Base-by-base conservation (phyloP, 345 rosid genomes). In the Citropsis articulata region DNA sequence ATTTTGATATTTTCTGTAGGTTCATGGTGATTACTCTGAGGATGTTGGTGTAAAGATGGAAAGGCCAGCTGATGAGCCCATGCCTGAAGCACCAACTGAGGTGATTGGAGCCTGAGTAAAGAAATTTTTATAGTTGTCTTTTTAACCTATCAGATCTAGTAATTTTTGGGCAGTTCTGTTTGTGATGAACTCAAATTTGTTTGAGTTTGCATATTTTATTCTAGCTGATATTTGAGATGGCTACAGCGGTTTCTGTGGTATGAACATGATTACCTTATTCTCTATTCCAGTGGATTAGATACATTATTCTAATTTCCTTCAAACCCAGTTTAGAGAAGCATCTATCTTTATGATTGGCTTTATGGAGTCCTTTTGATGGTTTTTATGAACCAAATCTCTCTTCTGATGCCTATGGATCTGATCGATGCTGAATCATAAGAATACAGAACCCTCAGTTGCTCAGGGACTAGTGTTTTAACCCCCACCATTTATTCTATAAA, bases 31-130 rank as follows among this genome's bases (percentile, higher is more conserved):
- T 77, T 85, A 85, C 76, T 85, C 97, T 0, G 98, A 93, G 42
- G 98, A 94, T 89, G 86, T 93, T 71, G 97, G 98, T 55, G 83
- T 87, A 61, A 93, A 93, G 86, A 64, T 94, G 67, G 98, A 93
- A 4, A 89, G 98, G 89, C 90, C 97, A 0, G 97, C 88, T 9
- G 98, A 94, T 22, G 98, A 94, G 79, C 66, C 89, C 1, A 77
- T 85, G 76, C 89, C 83, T 0, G 98, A 94, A 81, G 92, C 75
- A 30, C 76, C 93, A 70, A 79, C 89, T 19, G 97, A 89, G 67
- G 81, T 87, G 63, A 79, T 91, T 38, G 94, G 89, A 82, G 92
- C 92, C 76, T 91, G 77, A 82, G 60, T 57, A 14, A 68, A 55
- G 68, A 14, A 25, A 25, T 55, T 50, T 24, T 13, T 8, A n/a